Base-by-base conservation (phyloP, 1,284 basidiomycete genomes). In the Leucoagaricus sp. region DNA sequence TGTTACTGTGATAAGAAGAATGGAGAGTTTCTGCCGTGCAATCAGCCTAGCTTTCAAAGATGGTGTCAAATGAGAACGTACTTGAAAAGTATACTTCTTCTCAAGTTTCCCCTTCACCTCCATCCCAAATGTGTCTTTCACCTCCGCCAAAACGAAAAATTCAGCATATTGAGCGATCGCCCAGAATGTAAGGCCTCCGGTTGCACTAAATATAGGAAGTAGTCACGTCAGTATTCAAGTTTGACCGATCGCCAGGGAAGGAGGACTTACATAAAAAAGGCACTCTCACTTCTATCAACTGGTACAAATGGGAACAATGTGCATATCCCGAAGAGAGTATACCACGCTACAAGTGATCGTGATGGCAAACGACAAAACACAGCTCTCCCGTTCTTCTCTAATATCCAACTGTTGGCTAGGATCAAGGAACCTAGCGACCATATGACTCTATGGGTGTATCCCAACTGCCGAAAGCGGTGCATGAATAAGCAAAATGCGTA, bases 201-300 rank as follows among this genome's bases (percentile, higher is more conserved):
- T 41, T 28, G 73, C 55, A 46, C 73, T 75, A 60, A 15, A 12
- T n/a, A 56, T n/a, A 9, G 9, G 38, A 48, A 48, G 19, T 31
- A 17, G 19, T 19, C n/a, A 36, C 23, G 26, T 42, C 17, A 17
- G 10, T 15, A 17, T 15, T 17, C 7, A 36, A 26, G 2, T 21
- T 12, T 48, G 13, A 19, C 5, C 33, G 34, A 8, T 26, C 1
- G 34, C 1, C 31, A 4, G 17, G 21, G 36, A 38, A 8, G n/a
- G n/a, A 42, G 9, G 21, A 73, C 84, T 64, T 61, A 91, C 90
- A 93, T 85, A 7, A 76, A 65, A 0, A 65, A 29, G 34, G 89
- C 55, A 61, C 76, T 87, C 69, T 95, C 93, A 15, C 78, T 74
- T 67, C 93, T 92, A 61, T 94, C 86, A 2, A 93, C 86, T 15